A percentile compares a stretch with the other conserved stretches of the same genome.
phyloP scores from a whole-genome alignment of 2,329 filamentous ascomycete species.

The Clarireedia monteithiana region DNA sequence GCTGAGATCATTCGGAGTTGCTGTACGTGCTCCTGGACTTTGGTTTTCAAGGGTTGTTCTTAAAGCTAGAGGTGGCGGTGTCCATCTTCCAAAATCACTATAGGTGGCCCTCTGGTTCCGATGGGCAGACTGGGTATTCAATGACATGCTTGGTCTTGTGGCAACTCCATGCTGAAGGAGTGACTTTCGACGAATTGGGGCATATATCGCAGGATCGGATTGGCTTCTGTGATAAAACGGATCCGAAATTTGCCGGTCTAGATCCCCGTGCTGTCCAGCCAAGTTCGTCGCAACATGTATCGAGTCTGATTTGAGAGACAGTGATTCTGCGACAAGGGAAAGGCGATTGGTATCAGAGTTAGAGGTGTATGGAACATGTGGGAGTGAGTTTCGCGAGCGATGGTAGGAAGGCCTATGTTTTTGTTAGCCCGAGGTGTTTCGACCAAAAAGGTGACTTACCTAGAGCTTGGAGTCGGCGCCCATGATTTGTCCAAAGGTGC shows the following conservation, averaged over 20 bases:
- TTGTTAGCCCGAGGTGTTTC: neutral
- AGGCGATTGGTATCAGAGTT: conserved; percentile 17
- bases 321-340: conserved; percentile 22
- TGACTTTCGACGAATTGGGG: conserved; percentile 25
- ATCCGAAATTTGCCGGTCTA: conserved; percentile 6
- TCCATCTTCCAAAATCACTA: conserved; percentile 2
- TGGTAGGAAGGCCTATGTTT: neutral
- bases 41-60: conserved; percentile 2
- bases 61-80: conserved; percentile 1
- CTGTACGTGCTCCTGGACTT: conserved; percentile 16
- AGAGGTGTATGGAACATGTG: conserved; percentile 14
- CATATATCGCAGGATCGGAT: conserved; percentile 21
- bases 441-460: neutral
- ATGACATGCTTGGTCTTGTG: conserved; percentile 19
- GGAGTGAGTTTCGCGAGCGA: conserved; percentile 19
- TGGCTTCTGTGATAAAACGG: conserved; percentile 11
- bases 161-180: conserved; percentile 28
- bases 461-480: neutral
- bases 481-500: neutral
- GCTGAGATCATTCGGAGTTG: conserved; percentile 44
- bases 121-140: neutral
- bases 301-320: conserved; percentile 14
- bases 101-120: conserved; percentile 7
- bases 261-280: conserved; percentile 2
- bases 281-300: neutral